These are phyloP conservation scores for Neobulgaria alba DNA, from an alignment of 2,329 filamentous ascomycete species.

Conservation along the genomic window DNA sequence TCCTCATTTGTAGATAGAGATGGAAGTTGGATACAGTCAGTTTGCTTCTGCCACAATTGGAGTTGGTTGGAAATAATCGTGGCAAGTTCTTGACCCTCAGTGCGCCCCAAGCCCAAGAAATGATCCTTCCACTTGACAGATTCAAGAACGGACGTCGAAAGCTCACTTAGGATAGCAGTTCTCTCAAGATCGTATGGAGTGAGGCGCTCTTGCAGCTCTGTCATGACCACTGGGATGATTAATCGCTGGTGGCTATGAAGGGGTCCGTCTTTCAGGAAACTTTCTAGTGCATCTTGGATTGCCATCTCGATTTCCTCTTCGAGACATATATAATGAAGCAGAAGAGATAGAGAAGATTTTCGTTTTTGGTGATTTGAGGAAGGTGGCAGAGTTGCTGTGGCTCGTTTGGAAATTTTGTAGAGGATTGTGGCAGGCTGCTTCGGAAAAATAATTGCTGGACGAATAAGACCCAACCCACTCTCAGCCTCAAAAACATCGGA, in stretches of 20 bases:
- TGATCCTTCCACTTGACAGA: constrained; percentile 39
- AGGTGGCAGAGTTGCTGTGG: constrained; percentile 27
- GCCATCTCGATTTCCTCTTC: constrained; percentile 60
- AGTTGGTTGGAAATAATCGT: constrained; percentile 19
- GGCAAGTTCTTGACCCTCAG: constrained; percentile 20
- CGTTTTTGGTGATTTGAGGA: constrained; percentile 21
- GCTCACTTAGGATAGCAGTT: constrained; percentile 42
- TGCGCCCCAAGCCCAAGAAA: constrained; percentile 41
- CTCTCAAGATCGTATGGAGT: constrained; percentile 47
- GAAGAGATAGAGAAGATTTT: constrained; percentile 50
- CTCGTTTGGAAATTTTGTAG: constrained; percentile 62
- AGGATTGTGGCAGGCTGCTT: constrained; percentile 74
- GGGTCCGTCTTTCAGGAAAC: constrained; percentile 32
- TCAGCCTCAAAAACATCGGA: constrained; percentile 61
- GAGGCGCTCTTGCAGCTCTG: constrained; percentile 37
- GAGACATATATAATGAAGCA: constrained; percentile 67
- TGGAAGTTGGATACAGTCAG: constrained; percentile 17
- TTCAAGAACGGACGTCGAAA: constrained; percentile 41
- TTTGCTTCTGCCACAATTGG: constrained; percentile 21
- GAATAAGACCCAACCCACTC: constrained; percentile 45
- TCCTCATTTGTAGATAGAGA: constrained; percentile 18
- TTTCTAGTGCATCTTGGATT: constrained; percentile 36
- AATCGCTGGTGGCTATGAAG: constrained; percentile 40
- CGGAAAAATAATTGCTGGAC: constrained; percentile 59
- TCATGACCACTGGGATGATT: constrained; percentile 36